phyloP scores from a whole-genome alignment of 2,329 filamentous ascomycete species.

The Hirsutella rhossiliensis region DNA sequence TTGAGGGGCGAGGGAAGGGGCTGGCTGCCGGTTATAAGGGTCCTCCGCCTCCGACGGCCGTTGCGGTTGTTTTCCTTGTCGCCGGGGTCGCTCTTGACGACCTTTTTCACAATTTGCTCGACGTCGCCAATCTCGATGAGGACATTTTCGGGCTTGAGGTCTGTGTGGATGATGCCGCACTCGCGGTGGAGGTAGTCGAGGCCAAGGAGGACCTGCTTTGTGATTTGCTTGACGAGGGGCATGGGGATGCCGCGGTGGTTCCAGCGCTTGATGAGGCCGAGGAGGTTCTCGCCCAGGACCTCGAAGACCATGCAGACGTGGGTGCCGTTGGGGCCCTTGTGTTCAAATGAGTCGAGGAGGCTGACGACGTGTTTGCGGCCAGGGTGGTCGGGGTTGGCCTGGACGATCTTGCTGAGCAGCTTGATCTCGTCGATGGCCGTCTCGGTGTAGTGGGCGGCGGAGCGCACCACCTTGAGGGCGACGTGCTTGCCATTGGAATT shows the following conservation, averaged over 20 bases:
- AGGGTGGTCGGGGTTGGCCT: slow-evolving; percentile 88
- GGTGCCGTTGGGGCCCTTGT: slow-evolving; percentile 90
- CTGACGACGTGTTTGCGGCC: slow-evolving; percentile 93
- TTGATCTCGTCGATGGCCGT: slow-evolving; percentile 99
- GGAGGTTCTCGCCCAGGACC: slow-evolving; percentile 85
- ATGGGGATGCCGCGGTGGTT: slow-evolving; percentile 96
- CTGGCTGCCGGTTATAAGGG: slow-evolving; percentile 93
- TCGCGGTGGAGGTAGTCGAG: slow-evolving; percentile 95
- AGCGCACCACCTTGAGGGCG: slow-evolving; percentile 93
- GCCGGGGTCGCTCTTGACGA: slow-evolving; percentile 66
- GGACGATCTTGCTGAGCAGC: slow-evolving; percentile 89
- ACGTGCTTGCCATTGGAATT: slow-evolving; percentile 87
- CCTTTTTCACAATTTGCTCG: slow-evolving; percentile 94
- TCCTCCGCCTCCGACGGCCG: slow-evolving; percentile 77
- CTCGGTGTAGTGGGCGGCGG: slow-evolving; percentile 96
- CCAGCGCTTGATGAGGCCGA: slow-evolving; percentile 96
- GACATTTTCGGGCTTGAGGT: slow-evolving; percentile 95
- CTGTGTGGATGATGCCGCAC: slow-evolving; percentile 97
- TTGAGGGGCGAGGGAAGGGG: slow-evolving; percentile 91
- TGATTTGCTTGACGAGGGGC: slow-evolving; percentile 95
- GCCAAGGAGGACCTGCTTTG: slow-evolving; percentile 91
- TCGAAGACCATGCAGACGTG: slow-evolving; percentile 99
- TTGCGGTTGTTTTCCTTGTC: slow-evolving; percentile 88
- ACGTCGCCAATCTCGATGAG: slow-evolving; percentile 98
- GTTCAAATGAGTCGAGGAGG: slow-evolving; percentile 91